These are phyloP conservation scores for Boletus sp. DNA, from an alignment of 1,284 basidiomycete species.

Conservation along the genomic window DNA sequence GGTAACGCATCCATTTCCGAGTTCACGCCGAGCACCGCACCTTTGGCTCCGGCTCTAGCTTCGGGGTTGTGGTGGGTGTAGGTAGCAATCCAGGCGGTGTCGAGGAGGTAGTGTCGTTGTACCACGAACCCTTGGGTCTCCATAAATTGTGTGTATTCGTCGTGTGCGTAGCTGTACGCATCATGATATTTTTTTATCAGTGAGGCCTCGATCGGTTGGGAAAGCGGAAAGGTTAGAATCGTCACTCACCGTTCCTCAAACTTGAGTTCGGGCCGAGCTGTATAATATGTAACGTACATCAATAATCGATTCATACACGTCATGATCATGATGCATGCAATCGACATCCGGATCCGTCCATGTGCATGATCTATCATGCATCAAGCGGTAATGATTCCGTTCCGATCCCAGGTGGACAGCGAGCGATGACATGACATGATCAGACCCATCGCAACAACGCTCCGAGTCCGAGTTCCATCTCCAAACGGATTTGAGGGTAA, in stretches of 20 bases:
- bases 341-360: no score
- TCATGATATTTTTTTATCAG: not conserved
- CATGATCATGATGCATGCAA: no score
- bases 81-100: constrained; percentile 71
- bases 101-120: constrained; percentile 52
- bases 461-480: not conserved
- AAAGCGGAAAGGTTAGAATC: not conserved
- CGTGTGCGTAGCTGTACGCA: constrained; percentile 44
- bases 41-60: no score
- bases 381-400: not conserved
- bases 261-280: constrained; percentile 60
- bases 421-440: not conserved
- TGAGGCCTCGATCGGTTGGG: not conserved
- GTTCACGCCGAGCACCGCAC: constrained; percentile 60
- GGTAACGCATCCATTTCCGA: constrained; percentile 71
- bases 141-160: constrained; percentile 57
- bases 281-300: constrained; percentile 20
- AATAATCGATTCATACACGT: not conserved
- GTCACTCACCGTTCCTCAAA: constrained; percentile 53
- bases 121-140: constrained; percentile 58
- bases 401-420: not conserved
- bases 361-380: no score
- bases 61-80: constrained; percentile 39
- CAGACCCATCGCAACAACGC: not conserved
- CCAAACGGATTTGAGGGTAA: not conserved